Evolutionary conservation across 371 early-diverging fungal genomes (phyloP), one percentile per base, ranked within the genome.

Genomic region (Lichtheimia hyalospora): DNA sequence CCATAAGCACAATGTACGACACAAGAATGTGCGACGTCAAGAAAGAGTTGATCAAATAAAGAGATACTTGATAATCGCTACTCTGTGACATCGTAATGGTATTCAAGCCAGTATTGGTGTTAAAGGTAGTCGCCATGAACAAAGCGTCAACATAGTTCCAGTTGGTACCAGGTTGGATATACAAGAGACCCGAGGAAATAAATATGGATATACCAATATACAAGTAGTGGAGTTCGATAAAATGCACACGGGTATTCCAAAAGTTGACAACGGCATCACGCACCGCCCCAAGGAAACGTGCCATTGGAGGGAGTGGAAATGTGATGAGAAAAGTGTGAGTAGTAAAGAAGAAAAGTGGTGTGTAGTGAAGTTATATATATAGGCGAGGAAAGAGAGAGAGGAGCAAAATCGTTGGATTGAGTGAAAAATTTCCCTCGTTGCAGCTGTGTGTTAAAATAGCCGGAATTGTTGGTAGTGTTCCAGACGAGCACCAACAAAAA

Each of bases 51-150:
- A 74, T 41, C 25, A 72, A 70, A 5, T 74, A 42, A 7, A 72
- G n/a, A 2, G 66, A 4, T n/a, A 69, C 34, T 27, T 79, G 74
- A 42, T 67, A 70, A 8, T 51, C 64, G 6, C 64, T 59, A 18
- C 75, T 49, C 0, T 49, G 39, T 8, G 74, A 74, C 58, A 75
- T 69, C 8, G 62, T 44, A n/a, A 79, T 58, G 3, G 76, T 73
- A 40, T 68, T 72, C 20, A 79, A 61, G 5, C 79, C 79, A 2
- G 74, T 74, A 48, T 72, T 71, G 16, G 79, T 75, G n/a, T 48
- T 48, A 6, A 64, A 65, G 14, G 71, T 67, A 0, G 73, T 74
- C 2, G 70, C 70, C 72, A 75, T 73, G 46, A 75, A 79, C 20
- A 79, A 62, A 0, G 72, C 67, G 58, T 79, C 79, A 14, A 75